Evolutionary conservation across 192 early-diverging fungal genomes (phyloP).

Genomic region (Dimargaris cristalligena): DNA sequence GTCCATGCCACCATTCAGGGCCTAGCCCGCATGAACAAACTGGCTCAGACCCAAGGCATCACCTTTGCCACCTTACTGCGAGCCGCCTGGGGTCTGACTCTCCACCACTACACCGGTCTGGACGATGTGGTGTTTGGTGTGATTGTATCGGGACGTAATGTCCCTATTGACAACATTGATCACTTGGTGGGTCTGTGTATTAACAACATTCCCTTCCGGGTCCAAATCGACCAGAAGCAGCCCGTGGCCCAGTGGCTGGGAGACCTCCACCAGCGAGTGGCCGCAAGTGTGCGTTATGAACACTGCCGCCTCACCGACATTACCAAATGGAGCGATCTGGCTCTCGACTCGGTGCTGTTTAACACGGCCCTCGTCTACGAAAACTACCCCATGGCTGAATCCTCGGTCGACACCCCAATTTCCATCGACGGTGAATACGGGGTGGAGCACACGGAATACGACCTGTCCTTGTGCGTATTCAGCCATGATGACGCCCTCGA

Average conservation of each 20-base stretch:
- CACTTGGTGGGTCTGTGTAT: not conserved
- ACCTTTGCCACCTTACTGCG: not conserved
- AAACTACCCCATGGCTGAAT: slow-evolving; percentile 7
- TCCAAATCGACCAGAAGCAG: not conserved
- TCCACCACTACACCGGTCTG: not conserved
- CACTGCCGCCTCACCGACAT: not conserved
- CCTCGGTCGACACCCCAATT: not conserved
- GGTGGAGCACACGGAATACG: not conserved
- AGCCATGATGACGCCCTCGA: not conserved
- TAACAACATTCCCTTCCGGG: not conserved
- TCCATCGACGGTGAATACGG: not conserved
- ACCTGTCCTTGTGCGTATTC: not conserved
- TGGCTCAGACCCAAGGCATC: not conserved
- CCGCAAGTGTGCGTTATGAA: not conserved
- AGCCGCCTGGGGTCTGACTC: not conserved
- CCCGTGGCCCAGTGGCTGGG: not conserved
- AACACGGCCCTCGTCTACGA: slow-evolving; percentile 9
- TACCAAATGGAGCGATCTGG: not conserved
- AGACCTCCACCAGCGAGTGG: not conserved
- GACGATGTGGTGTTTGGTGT: not conserved
- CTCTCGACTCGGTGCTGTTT: not conserved
- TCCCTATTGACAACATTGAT: not conserved
- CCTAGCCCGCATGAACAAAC: not conserved
- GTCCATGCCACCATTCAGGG: not conserved
- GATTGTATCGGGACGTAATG: not conserved